Base-by-base conservation (phyloP, 331 rosid genomes). In the Saraca asoca region DNA sequence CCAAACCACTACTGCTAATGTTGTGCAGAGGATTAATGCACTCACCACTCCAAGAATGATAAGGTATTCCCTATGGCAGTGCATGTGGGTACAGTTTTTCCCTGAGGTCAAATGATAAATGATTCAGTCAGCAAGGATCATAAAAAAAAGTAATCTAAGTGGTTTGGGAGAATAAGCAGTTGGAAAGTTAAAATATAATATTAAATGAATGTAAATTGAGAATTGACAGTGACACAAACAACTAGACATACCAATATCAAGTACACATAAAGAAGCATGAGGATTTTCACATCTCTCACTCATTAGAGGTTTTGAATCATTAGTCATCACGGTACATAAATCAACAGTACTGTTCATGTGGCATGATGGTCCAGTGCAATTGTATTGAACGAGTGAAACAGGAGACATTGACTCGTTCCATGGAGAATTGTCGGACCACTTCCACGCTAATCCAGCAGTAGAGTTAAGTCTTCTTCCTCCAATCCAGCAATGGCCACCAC, bases 41-140 rank as follows among this genome's bases (percentile, higher is more conserved):
- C 99, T 94, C 49, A 94, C 96, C 62, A 87, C 90, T 31, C 81
- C 83, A 62, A 94, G 96, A 73, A 94, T 86, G 80, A 94, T 82
- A 39, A 88, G 89, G 85, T 94, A 94, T 34, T 88, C 97, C 81
- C 78, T 79, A 81, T 88, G 96, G 84, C 97, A 88, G 79, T 78
- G 96, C 92, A 84, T 82, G 76, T 75, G 91, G 44, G 71, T 69
- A 70, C 94, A 90, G 61, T 62, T 85, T 41, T 55, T 70, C 58
- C 81, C 97, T 94, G 86, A 46, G 43, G 80, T 66, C 49, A 42
- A 61, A 41, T 37, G 37, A 39, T 16, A 66, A 60, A 69, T 0
- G 64, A 14, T 19, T 73, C 12, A 55, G 51, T 66, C 43, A 48
- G 59, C 31, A 34, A 64, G 50, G 29, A 45, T 62, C 12, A 58